These are phyloP conservation scores for Petrea volubilis DNA, from an alignment of 257 asterid genomes.

Conservation along the genomic window DNA sequence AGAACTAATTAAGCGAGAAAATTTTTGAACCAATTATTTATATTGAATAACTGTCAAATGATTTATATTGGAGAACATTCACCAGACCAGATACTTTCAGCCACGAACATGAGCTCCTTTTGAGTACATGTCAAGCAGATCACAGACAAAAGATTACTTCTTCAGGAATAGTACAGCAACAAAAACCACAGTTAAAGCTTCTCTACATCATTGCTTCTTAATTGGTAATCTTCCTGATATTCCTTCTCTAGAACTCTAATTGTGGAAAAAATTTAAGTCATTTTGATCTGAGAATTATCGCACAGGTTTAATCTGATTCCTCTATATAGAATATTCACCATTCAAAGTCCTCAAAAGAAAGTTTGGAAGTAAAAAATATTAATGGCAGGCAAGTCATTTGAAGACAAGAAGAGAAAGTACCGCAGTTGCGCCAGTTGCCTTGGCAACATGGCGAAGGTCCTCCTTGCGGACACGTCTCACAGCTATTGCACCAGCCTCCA, in stretches of 20 bases:
- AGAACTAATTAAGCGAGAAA: background rate
- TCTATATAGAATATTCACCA: background rate
- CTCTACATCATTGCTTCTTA: background rate
- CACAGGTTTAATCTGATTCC: background rate
- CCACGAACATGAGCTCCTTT: background rate
- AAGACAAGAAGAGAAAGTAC: slow-evolving; percentile 41
- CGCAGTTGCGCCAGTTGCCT: slow-evolving; percentile 92
- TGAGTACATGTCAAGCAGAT: background rate
- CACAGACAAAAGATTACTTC: background rate
- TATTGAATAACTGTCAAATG: no score
- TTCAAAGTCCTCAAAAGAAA: slow-evolving; percentile 1
- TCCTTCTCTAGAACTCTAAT: background rate
- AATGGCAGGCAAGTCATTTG: background rate
- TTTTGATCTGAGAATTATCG: background rate
- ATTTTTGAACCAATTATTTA: background rate
- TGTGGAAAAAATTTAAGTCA: background rate
- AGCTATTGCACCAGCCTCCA: slow-evolving; percentile 95
- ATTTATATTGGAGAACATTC: background rate
- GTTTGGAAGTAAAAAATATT: background rate
- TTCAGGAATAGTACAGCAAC: background rate
- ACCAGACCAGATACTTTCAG: background rate
- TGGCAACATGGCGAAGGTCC: slow-evolving; percentile 92
- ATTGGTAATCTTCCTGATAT: background rate
- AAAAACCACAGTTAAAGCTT: background rate
- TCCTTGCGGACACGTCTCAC: slow-evolving; percentile 94